phyloP scores from a whole-genome alignment of 192 early-diverging fungal genomes.

The Umbelopsis ramanniana region DNA sequence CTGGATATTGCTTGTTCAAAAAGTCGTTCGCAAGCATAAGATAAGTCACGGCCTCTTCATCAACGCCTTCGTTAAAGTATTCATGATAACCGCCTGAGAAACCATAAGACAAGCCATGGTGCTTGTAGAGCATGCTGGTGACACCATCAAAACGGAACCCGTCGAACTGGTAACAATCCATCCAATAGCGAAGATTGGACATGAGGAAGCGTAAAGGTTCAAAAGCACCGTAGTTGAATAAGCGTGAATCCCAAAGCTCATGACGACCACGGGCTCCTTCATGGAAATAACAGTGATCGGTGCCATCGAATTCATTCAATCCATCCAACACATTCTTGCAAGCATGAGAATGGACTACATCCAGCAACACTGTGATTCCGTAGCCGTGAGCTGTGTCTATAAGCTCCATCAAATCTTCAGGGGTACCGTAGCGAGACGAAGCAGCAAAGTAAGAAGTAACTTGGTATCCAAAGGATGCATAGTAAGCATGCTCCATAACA shows the following conservation, averaged over 20 bases:
- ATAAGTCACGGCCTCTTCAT: slow-evolving; percentile 88
- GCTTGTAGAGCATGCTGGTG: slow-evolving; percentile 94
- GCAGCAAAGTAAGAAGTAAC: slow-evolving; percentile 96
- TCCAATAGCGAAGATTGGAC: slow-evolving; percentile 94
- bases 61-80: slow-evolving; percentile 88
- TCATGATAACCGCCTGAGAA: slow-evolving; percentile 94
- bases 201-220: slow-evolving; percentile 94
- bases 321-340: slow-evolving; percentile 96
- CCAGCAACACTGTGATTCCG: slow-evolving; percentile 87
- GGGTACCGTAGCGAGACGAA: slow-evolving; percentile 90
- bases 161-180: slow-evolving; percentile 89
- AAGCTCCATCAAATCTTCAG: slow-evolving; percentile 90
- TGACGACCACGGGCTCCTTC: slow-evolving; percentile 83
- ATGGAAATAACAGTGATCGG: slow-evolving; percentile 97
- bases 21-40: slow-evolving; percentile 92
- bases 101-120: slow-evolving; percentile 93
- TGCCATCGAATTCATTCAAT: slow-evolving; percentile 94
- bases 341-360: slow-evolving; percentile 96
- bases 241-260: slow-evolving; percentile 89
- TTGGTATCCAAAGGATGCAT: slow-evolving; percentile 97
- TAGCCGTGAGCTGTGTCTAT: slow-evolving; percentile 90
- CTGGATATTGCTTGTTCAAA: slow-evolving; percentile 79
- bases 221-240: slow-evolving; percentile 95
- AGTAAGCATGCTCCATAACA: slow-evolving; percentile 99
- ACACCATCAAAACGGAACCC: slow-evolving; percentile 99